Conservation (phyloP, 2,329 filamentous ascomycete species). For the Microcyclosporella mali region DNA sequence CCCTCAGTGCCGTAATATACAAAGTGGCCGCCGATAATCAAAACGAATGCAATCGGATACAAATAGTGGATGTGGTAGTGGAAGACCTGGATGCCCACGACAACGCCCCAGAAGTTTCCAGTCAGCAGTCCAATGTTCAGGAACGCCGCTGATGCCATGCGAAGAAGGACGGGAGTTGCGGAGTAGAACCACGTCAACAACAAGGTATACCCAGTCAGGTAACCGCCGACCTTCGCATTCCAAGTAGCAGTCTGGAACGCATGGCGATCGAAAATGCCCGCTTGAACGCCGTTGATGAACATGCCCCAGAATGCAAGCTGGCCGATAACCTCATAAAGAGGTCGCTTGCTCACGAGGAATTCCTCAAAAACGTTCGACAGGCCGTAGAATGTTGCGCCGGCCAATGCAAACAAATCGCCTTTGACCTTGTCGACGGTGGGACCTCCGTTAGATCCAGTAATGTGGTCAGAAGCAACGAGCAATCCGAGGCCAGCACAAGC, state of each 20-base stretch:
- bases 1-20: constrained; percentile 82
- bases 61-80: constrained; percentile 74
- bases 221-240: constrained; percentile 59
- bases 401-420: constrained; percentile 84
- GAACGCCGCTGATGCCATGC: constrained; percentile 85
- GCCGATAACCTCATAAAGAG: constrained; percentile 86
- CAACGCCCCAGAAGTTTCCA: constrained; percentile 93
- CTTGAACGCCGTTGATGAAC: constrained; percentile 85
- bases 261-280: constrained; percentile 80
- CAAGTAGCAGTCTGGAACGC: constrained; percentile 53
- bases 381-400: constrained; percentile 87
- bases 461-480: constrained; percentile 78
- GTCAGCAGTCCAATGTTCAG: constrained; percentile 94
- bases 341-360: constrained; percentile 80
- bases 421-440: constrained; percentile 67
- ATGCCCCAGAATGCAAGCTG: constrained; percentile 85
- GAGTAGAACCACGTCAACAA: constrained; percentile 80
- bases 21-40: constrained; percentile 79
- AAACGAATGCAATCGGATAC: constrained; percentile 91
- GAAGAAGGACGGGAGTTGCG: constrained; percentile 77
- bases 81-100: constrained; percentile 86
- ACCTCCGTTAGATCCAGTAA: constrained; percentile 68
- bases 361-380: constrained; percentile 88
- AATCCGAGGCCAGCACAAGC: constrained; percentile 88
- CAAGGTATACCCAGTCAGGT: constrained; percentile 84